Evolutionary conservation across 352 stramenopile genomes (phyloP), one percentile per base, ranked within the genome.

Genomic region (Hyaloperonospora brassicae): DNA sequence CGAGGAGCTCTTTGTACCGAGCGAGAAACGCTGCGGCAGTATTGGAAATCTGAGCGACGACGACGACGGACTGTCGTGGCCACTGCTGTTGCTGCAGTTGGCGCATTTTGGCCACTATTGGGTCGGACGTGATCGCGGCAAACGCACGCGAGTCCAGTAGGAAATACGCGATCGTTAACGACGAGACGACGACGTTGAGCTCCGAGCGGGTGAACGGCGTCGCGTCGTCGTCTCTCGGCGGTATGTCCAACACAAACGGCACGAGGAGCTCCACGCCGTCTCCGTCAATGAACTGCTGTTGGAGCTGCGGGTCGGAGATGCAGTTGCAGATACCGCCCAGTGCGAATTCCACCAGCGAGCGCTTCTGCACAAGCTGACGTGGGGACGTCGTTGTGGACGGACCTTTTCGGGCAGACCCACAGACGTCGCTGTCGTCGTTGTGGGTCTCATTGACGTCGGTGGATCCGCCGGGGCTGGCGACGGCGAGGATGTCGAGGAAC

Each of bases 241-340:
- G 38, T 14, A 71, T 46, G 12, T 55, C 27, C n/a, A 76, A 43
- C 5, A 85, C 68, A 49, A 77, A 79, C 13, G 70, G 62, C 36
- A 72, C 50, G 13, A 86, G 34, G 4, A 72, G 66, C n/a, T 74
- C 47, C 17, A 83, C 49, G 10, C 76, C 79, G 1, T 76, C 69
- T 4, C 66, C 67, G 0, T 68, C 54, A 17, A 86, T 66, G 55
- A 90, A 88, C 24, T 68, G 63, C 17, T 68, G 52, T 43, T 88
- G 80, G 10, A 90, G 61, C 30, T 47, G 41, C 7, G 73, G 70
- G 48, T 88, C 80, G 0, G 72, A 50, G n/a, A 87, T 73, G 59
- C 74, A 91, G 50, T 91, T 91, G 60, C 72, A 84, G 57, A 91
- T 87, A 8, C 80, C 80, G 36, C 72, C 76, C 27, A 91, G 55